Conservation (phyloP, 73 alveolate species). For the Diophrys appendiculata region DNA sequence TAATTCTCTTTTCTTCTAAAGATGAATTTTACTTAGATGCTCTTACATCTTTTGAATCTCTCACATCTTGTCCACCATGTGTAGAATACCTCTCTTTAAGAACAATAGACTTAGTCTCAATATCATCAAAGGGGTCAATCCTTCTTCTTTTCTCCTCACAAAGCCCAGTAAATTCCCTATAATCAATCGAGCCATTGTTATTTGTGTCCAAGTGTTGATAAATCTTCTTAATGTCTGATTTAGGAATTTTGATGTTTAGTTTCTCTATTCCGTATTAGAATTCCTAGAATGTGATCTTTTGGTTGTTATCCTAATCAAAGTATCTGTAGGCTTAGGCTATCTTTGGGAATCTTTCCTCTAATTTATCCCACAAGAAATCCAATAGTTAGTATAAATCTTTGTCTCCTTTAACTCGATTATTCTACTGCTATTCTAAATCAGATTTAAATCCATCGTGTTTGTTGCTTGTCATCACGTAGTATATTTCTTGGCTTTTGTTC, state of each 20-base stretch:
- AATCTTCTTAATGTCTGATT: neutral
- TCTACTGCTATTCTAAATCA: neutral
- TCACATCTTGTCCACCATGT: too few relatives aligned
- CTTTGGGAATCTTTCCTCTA: constrained; percentile 26
- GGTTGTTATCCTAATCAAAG: constrained; percentile 9
- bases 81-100: neutral
- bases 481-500: constrained; percentile 1
- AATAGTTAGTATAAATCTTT: neutral
- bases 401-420: neutral
- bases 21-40: neutral
- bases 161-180: neutral
- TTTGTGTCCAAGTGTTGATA: neutral
- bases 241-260: constrained; percentile 5
- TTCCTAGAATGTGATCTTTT: neutral
- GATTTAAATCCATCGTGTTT: neutral
- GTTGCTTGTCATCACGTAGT: neutral
- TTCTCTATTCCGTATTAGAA: constrained; percentile 18
- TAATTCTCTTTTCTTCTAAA: too few relatives aligned
- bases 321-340: constrained; percentile 23
- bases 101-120: neutral
- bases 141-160: neutral
- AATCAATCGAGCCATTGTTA: neutral
- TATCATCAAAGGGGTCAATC: neutral
- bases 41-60: neutral
- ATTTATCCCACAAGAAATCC: constrained; percentile 22